Conservation (phyloP, 164 flowering plant genomes). For the Litsea cubeba region DNA sequence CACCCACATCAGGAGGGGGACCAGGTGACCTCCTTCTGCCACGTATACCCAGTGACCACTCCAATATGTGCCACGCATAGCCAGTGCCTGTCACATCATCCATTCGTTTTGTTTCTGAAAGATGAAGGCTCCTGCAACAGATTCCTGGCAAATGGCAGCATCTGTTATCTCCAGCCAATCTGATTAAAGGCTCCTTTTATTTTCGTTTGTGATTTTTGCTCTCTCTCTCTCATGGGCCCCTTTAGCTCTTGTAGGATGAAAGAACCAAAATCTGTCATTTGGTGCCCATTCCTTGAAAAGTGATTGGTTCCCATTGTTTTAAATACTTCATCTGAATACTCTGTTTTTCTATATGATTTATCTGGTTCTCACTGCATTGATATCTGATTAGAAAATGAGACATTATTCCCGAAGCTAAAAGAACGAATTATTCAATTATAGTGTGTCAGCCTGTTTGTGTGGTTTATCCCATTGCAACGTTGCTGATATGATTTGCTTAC, state of each 20-base stretch:
- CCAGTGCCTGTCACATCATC: not conserved
- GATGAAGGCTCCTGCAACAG: not conserved
- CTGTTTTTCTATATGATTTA: not conserved
- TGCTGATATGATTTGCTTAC: not conserved
- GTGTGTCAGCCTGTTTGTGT: not conserved
- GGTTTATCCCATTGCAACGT: not conserved
- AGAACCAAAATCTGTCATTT: constrained; percentile 3
- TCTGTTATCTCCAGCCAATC: not conserved
- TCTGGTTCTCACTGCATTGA: not conserved
- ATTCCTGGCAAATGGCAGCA: not conserved
- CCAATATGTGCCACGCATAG: not conserved
- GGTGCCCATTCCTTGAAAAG: not conserved
- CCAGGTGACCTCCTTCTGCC: not conserved
- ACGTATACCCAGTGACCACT: not conserved
- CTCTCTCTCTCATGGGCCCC: not conserved
- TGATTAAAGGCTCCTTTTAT: not conserved
- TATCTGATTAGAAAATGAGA: not conserved
- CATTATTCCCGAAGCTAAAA: too few relatives aligned
- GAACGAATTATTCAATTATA: not conserved
- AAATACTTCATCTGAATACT: not conserved
- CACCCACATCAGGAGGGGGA: not conserved
- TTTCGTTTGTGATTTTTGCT: not conserved
- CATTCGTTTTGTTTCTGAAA: not conserved
- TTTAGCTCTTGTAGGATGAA: not conserved
- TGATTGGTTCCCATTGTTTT: not conserved